Evolutionary conservation across 139 green algal species (phyloP).

Genomic region (Chlorella ohadii): DNA sequence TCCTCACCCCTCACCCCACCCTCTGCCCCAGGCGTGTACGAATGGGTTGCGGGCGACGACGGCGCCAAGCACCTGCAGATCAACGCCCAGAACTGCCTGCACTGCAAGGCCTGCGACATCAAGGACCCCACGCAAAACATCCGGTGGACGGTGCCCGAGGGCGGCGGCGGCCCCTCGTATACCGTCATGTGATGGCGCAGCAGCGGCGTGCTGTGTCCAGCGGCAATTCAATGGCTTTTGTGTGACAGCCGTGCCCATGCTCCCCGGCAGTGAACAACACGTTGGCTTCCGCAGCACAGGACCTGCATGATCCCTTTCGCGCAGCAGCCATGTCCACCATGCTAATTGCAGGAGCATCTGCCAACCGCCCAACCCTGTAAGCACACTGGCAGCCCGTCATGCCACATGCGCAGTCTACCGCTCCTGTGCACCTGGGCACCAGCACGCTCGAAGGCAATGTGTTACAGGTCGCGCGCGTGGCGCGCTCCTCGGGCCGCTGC

Average conservation of each 20-base stretch:
- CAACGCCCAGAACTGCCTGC: conserved; percentile 97
- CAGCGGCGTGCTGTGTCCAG: no score
- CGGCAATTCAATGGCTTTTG: no score
- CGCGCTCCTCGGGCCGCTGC: neutral
- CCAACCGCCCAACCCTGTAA: no score
- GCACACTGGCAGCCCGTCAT: no score
- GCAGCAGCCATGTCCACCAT: no score
- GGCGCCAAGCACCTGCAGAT: conserved; percentile 76
- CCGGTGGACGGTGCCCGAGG: conserved; percentile 91
- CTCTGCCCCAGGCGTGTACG: conserved; percentile 83
- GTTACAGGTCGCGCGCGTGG: neutral
- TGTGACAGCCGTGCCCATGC: no score
- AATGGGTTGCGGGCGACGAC: conserved; percentile 69
- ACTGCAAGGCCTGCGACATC: conserved; percentile 97
- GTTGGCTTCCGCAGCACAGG: no score
- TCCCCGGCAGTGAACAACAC: no score
- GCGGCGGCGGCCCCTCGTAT: conserved; percentile 90
- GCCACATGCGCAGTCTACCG: no score
- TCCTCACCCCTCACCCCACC: neutral
- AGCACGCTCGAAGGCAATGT: neutral
- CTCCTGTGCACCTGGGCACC: neutral
- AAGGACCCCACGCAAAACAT: conserved; percentile 96
- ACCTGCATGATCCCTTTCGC: no score
- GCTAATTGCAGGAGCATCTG: no score
- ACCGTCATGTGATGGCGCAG: conserved; percentile 60